These are phyloP conservation scores for Talaromyces sp. DNA, from an alignment of 2,329 filamentous ascomycete genomes.

Conservation along the genomic window DNA sequence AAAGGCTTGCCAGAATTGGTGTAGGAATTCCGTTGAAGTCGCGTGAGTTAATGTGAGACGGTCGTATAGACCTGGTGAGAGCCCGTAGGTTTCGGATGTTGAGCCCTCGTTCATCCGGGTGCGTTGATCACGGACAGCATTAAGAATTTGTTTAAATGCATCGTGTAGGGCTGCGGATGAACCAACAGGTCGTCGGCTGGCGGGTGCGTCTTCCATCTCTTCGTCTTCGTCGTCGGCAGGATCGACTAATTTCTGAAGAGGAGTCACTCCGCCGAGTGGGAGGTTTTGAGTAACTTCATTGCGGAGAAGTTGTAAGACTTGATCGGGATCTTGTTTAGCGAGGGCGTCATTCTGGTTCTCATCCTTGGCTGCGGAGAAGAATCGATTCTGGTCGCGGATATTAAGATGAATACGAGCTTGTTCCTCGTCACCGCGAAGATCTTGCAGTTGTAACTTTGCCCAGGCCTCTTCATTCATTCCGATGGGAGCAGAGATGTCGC, in stretches of 20 bases:
- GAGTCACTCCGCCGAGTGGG: conserved; percentile 62
- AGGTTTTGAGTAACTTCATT: conserved; percentile 57
- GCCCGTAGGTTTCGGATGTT: conserved; percentile 46
- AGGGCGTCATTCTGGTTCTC: conserved; percentile 60
- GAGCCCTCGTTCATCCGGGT: conserved; percentile 42
- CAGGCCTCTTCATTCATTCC: conserved; percentile 74
- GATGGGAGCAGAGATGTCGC: conserved; percentile 65
- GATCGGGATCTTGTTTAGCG: conserved; percentile 68
- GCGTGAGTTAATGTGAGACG: conserved; percentile 77
- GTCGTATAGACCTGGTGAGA: conserved; percentile 59
- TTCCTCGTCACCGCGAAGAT: conserved; percentile 73
- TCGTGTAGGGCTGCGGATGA: conserved; percentile 67
- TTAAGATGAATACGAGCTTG: conserved; percentile 81
- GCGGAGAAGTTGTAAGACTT: conserved; percentile 68
- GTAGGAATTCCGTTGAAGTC: conserved; percentile 92
- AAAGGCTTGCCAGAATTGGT: conserved; percentile 94
- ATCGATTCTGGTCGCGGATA: conserved; percentile 81
- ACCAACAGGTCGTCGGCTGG: conserved; percentile 58
- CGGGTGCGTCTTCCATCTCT: conserved; percentile 47
- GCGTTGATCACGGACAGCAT: conserved; percentile 62
- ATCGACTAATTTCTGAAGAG: conserved; percentile 65
- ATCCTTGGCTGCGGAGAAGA: conserved; percentile 64
- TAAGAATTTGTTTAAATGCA: conserved; percentile 60
- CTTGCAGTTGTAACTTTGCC: conserved; percentile 73
- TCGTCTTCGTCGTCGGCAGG: conserved; percentile 62